Evolutionary conservation across 495 filamentous ascomycete genomes (phyloP), one percentile per base, ranked within the genome.

Genomic region (Parachaetomium inaequale): DNA sequence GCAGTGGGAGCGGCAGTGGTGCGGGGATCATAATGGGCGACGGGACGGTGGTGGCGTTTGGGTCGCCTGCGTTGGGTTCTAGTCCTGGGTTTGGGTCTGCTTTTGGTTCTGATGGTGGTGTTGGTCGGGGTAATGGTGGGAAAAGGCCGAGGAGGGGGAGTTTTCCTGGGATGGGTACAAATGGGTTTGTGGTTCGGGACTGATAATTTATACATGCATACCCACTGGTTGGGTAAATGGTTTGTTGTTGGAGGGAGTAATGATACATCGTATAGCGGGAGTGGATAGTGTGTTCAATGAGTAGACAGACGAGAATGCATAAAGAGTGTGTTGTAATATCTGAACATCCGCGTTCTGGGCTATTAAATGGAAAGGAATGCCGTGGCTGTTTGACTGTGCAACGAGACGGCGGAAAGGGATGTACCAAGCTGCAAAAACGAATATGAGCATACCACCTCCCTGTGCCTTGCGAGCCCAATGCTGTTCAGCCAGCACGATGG

Each of bases 41-140:
- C 4, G 74, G 73, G 4, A 59, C 46, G 17, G 64, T 75, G 17
- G 68, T 75, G 28, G 74, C 68, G 49, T 76, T 75, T 53, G 74
- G 72, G 4, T 40, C 54, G 31, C 53, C 26, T 6, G 29, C 29
- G 8, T 19, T 59, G 57, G 46, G 57, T 40, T 40, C 36, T 15
- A 40, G 36, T 25, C 42, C n/a, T 0, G 43, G 11, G 3, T 2
- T 25, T 28, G 43, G 7, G 5, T 40, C 36, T 4, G 12, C 21
- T n/a, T n/a, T n/a, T 34, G 19, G 28, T 2, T n/a, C 53, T 29
- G 34, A 21, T 6, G 10, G 12, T 34, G 52, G 32, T 19, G 40
- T 11, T 3, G 12, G 5, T 32, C 17, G 59, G 46, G 50, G 38
- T 26, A 34, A 6, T 32, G 25, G 59, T 54, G 50, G 38, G 38